phyloP scores from a whole-genome alignment of 2,329 filamentous ascomycete genomes.

The Alternaria rosae region DNA sequence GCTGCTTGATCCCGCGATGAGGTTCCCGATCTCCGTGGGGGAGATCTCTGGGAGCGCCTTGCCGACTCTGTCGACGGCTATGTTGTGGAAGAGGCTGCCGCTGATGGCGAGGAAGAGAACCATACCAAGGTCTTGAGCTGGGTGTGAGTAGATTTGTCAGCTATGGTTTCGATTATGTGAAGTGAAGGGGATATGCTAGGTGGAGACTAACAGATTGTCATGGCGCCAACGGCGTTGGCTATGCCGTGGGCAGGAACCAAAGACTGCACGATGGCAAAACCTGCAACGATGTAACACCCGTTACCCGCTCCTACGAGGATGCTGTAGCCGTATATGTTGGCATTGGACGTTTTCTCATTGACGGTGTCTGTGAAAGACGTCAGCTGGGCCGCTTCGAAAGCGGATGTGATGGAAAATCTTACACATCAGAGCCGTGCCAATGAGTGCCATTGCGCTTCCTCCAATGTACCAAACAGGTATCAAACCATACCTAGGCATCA shows the following conservation, averaged over 20 bases:
- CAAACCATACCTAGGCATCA: conserved; percentile 28
- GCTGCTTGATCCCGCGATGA: not conserved
- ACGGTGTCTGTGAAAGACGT: conserved; percentile 21
- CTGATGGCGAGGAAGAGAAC: conserved; percentile 2
- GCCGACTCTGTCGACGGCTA: not conserved
- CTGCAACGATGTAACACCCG: conserved; percentile 17
- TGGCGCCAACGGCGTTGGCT: conserved; percentile 23
- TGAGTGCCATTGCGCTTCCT: conserved; percentile 42
- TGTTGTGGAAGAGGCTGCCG: conserved; percentile 4
- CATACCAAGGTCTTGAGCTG: conserved; percentile 5
- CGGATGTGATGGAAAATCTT: not conserved
- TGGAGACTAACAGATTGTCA: conserved; percentile 7
- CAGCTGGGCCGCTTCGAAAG: not conserved
- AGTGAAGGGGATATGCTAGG: too few species aligned
- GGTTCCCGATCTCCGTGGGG: not conserved
- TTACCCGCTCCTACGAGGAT: conserved; percentile 29
- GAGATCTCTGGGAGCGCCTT: not conserved
- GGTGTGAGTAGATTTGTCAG: too few species aligned
- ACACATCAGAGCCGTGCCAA: conserved; percentile 36
- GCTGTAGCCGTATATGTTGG: conserved; percentile 30
- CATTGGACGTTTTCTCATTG: conserved; percentile 2
- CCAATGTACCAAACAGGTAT: conserved; percentile 27
- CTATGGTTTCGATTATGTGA: too few species aligned
- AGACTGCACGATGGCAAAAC: conserved; percentile 24
- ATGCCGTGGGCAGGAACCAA: conserved; percentile 17